These are phyloP conservation scores for California macrophylla DNA, from an alignment of 441 rosid genomes.

Conservation along the genomic window DNA sequence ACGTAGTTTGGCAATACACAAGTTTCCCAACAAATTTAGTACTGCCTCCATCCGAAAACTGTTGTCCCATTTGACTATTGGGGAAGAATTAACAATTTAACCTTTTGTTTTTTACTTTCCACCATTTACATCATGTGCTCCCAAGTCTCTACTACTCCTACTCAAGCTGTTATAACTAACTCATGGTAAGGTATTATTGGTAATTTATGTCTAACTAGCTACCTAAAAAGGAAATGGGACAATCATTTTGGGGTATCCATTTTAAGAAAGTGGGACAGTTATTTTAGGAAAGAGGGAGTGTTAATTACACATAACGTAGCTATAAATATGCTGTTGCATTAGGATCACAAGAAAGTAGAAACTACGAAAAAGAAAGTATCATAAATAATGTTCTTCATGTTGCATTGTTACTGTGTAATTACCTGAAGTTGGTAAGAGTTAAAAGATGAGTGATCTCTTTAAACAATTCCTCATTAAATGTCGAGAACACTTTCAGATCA, in stretches of 20 bases:
- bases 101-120: too few relatives aligned
- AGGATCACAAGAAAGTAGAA: not conserved
- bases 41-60: not conserved
- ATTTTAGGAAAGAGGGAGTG: too few relatives aligned
- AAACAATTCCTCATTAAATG: slow-evolving; percentile 71
- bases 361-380: not conserved
- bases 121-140: too few relatives aligned
- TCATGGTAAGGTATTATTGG: too few relatives aligned
- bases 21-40: not conserved
- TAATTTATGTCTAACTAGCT: too few relatives aligned
- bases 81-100: too few relatives aligned
- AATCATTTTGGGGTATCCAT: too few relatives aligned
- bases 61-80: too few relatives aligned
- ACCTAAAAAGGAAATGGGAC: too few relatives aligned
- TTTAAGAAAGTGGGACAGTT: too few relatives aligned
- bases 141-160: too few relatives aligned
- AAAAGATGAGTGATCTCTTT: slow-evolving; percentile 73
- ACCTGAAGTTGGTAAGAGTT: slow-evolving; percentile 73
- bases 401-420: not conserved
- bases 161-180: too few relatives aligned
- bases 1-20: not conserved
- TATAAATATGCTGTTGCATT: not conserved
- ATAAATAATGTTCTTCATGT: not conserved
- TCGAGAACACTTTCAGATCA: slow-evolving; percentile 68
- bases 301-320: not conserved